Percentiles rank a stretch among this genome's conserved stretches.
Evolutionary conservation across 176 grass and related monocot species (phyloP).

Genomic region (Tillandsia leiboldiana): DNA sequence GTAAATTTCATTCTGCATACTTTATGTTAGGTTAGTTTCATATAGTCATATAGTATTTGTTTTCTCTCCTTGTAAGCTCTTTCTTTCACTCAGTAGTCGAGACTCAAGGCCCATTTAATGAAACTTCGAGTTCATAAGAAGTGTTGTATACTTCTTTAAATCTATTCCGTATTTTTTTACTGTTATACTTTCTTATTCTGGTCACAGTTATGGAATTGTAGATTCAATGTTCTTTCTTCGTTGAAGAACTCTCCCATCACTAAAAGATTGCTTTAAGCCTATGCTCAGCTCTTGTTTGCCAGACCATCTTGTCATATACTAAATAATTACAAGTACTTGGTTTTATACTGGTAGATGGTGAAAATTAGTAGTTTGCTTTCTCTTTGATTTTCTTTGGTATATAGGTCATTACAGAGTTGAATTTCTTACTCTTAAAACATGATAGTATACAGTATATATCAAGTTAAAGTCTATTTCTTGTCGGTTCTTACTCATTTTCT

Average conservation of each 20-base stretch:
- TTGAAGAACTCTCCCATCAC: too few species aligned
- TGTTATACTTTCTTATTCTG: not conserved
- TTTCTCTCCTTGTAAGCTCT: too few species aligned
- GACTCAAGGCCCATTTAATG: too few species aligned
- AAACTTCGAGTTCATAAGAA: too few species aligned
- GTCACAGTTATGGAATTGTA: not conserved
- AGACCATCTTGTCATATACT: not conserved
- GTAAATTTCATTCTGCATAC: too few species aligned
- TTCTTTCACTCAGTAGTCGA: too few species aligned
- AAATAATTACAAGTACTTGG: not conserved
- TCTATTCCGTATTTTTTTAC: not conserved
- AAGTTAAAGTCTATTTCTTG: not conserved
- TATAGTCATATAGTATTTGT: too few species aligned
- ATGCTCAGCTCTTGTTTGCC: not conserved
- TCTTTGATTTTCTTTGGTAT: not conserved
- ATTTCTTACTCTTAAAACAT: not conserved
- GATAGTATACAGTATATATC: not conserved
- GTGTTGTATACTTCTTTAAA: too few species aligned
- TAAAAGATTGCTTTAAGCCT: too few species aligned
- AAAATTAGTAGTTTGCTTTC: not conserved
- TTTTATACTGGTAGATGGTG: not conserved
- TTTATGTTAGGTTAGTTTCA: too few species aligned
- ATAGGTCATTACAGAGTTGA: not conserved
- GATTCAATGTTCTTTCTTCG: not conserved
- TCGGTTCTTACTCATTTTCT: conserved; percentile 2